Percentiles rank a stretch among this genome's conserved stretches.
Conservation (phyloP, 108 stramenopile species). For the Conticribra weissflogii region DNA sequence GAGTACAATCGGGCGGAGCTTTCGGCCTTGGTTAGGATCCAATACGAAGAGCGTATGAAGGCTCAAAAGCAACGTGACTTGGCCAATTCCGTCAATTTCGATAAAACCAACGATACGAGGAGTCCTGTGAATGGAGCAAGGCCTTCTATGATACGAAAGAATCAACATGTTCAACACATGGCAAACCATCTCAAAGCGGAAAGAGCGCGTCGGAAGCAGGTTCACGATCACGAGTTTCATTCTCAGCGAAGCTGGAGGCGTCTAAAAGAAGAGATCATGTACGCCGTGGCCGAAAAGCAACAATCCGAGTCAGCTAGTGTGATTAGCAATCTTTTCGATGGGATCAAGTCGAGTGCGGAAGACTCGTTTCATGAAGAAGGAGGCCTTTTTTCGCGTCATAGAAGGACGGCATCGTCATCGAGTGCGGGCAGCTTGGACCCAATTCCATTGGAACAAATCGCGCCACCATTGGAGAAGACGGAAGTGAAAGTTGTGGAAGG, state of each 20-base stretch:
- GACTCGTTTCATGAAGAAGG: neutral
- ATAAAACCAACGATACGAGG: neutral
- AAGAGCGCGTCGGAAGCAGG: slow-evolving; percentile 15
- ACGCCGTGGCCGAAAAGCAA: slow-evolving; percentile 41
- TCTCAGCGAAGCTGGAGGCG: slow-evolving; percentile 41
- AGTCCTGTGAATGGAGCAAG: neutral
- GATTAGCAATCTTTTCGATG: neutral
- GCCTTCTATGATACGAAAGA: neutral
- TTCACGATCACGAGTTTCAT: slow-evolving; percentile 14
- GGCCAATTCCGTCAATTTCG: slow-evolving; percentile 7
- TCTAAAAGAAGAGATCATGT: slow-evolving; percentile 54
- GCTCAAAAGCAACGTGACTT: slow-evolving; percentile 33
- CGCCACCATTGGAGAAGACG: slow-evolving; percentile 49
- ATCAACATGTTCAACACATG: slow-evolving; percentile 7
- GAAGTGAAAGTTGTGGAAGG: slow-evolving; percentile 58
- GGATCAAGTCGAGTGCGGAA: neutral
- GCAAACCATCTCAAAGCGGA: slow-evolving; percentile 29
- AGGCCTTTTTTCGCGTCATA: neutral
- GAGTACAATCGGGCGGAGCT: slow-evolving; percentile 66
- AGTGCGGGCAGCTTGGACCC: neutral
- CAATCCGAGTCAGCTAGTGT: slow-evolving; percentile 4
- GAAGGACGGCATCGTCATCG: slow-evolving; percentile 1
- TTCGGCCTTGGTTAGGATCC: slow-evolving; percentile 77
- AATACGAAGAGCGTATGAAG: slow-evolving; percentile 76
- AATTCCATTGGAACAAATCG: slow-evolving; percentile 34